phyloP scores from a whole-genome alignment of 2,329 filamentous ascomycete genomes.

The Diaporthe vaccinii region DNA sequence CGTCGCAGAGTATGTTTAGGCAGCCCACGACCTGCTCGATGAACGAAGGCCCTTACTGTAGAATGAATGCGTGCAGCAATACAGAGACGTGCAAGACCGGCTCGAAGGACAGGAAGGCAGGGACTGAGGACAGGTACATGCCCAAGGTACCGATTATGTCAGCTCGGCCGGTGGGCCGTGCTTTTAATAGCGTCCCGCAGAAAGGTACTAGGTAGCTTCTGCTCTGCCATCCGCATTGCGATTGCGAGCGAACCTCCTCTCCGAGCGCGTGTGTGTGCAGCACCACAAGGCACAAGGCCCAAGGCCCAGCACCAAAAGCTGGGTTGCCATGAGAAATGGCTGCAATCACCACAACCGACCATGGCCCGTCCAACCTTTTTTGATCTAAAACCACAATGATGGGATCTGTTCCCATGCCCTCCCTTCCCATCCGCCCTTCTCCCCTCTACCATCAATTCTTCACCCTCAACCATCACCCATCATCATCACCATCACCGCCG shows the following conservation, averaged over 20 bases:
- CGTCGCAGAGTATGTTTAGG: neutral
- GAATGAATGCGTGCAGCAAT: neutral
- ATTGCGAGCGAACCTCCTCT: conserved; percentile 29
- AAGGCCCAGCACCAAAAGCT: conserved; percentile 37
- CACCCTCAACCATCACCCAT: conserved; percentile 40
- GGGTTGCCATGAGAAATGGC: conserved; percentile 37
- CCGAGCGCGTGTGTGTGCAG: conserved; percentile 26
- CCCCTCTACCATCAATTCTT: conserved; percentile 36
- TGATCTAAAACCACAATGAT: conserved; percentile 37
- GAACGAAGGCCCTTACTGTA: neutral
- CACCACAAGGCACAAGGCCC: conserved; percentile 32
- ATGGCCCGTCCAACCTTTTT: conserved; percentile 38
- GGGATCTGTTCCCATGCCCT: conserved; percentile 38
- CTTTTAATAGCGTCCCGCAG: conserved; percentile 31
- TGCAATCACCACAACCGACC: conserved; percentile 38
- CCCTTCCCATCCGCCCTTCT: conserved; percentile 38
- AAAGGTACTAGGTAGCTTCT: conserved; percentile 14
- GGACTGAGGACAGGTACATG: neutral
- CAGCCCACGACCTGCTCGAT: neutral
- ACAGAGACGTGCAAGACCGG: neutral
- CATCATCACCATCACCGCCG: conserved; percentile 43
- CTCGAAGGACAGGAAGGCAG: neutral
- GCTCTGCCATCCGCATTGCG: conserved; percentile 28
- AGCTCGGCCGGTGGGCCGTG: conserved; percentile 26
- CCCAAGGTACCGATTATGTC: conserved; percentile 34